A percentile compares a stretch with the other conserved stretches of the same genome.
Evolutionary conservation across 345 rosid species (phyloP).

Genomic region (Lepidium didymum): DNA sequence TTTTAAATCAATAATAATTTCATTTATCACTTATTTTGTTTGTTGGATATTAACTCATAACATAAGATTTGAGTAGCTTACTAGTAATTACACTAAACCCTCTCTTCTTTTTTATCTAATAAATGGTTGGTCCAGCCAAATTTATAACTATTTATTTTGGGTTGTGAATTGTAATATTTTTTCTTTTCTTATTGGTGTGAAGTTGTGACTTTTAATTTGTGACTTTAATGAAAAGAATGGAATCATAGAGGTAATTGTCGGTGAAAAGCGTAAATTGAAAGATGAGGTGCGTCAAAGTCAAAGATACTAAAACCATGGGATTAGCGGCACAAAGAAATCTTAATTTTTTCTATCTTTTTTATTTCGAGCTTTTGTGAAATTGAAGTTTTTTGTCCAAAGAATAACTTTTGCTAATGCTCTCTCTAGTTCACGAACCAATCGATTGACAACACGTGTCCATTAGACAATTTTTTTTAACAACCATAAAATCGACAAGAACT

Average conservation of each 20-base stretch:
- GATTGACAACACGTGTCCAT: neutral
- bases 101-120: neutral
- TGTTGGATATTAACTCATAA: neutral
- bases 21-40: neutral
- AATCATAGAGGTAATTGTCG: slow-evolving; percentile 1
- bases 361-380: slow-evolving; percentile 17
- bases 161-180: too few species aligned
- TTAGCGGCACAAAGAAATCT: slow-evolving; percentile 18
- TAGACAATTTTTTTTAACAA: too few species aligned
- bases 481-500: too few species aligned
- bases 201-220: neutral
- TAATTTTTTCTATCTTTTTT: neutral
- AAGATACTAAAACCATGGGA: slow-evolving; percentile 25
- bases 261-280: slow-evolving; percentile 16
- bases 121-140: slow-evolving; percentile 6
- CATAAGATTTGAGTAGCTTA: slow-evolving; percentile 1
- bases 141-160: too few species aligned
- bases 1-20: neutral
- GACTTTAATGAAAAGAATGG: neutral
- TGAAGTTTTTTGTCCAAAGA: slow-evolving; percentile 19
- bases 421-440: neutral
- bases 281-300: slow-evolving; percentile 21
- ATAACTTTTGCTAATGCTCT: slow-evolving; percentile 7
- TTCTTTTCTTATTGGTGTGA: too few species aligned
- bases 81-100: neutral